Base-by-base conservation (phyloP, 257 asterid genomes). In the Plantago elongata region DNA sequence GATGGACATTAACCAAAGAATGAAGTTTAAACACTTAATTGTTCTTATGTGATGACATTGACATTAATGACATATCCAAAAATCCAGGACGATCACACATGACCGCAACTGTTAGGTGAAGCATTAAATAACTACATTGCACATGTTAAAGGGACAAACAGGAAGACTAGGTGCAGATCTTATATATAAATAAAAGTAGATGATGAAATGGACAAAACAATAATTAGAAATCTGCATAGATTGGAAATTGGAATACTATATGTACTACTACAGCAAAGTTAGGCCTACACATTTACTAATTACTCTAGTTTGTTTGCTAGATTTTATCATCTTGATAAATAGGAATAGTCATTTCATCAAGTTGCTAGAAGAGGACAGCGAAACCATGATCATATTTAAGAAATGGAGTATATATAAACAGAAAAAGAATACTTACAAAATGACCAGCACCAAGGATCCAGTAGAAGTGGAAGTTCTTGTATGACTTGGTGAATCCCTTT, bases 401-500 rank as follows among this genome's bases (percentile, higher is more conserved):
- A 29, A 27, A 10, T 5, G n/a, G n/a, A n/a, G n/a, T n/a, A 52
- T 6, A 49, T 29, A 9, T 34, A 13, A 12, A 11, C 29, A 4
- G 4, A 9, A 13, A 54, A 66, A 16, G 54, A 66, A 30, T 37
- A 75, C 98, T 88, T 75, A 88, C 98, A 74, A 81, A 91, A 74
- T 91, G 98, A n/a, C 98, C 98, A 78, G 98, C 95, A 76, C 85
- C 86, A 78, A 91, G 96, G 78, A 91, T 81, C 96, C 96, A 84
- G 61, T 86, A 91, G 72, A 91, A 91, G 48, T 83, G 87, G 29
- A 91, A 65, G 66, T 88, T 91, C 69, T 27, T 77, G 83, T 84
- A 86, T 9, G 96, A 91, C 71, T 75, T 91, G 8, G 58, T 64
- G 71, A 78, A 91, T n/a, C 83, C 96, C 74, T 77, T 81, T 15